A percentile compares a stretch with the other conserved stretches of the same genome.
Evolutionary conservation across 306 rosid genomes (phyloP).

Genomic region (Sphenostylis stenocarpa): DNA sequence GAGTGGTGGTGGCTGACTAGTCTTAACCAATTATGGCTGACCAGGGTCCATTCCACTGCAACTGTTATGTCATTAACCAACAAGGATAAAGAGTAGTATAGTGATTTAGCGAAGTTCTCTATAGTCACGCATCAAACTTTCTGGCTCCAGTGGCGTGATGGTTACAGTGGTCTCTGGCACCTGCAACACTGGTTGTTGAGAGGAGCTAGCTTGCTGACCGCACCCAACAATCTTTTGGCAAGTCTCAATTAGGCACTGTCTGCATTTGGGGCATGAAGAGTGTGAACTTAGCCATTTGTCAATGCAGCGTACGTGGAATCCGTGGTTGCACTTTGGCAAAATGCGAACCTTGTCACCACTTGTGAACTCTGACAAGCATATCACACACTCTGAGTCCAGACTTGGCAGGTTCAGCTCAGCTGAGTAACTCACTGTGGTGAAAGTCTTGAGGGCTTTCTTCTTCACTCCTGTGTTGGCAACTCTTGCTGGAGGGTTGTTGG

Average conservation of each 20-base stretch:
- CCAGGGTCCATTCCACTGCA: neutral
- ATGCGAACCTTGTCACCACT: conserved; percentile 66
- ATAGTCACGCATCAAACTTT: conserved; percentile 54
- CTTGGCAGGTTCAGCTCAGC: conserved; percentile 51
- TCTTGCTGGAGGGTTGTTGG: conserved; percentile 8
- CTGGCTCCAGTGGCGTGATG: conserved; percentile 61
- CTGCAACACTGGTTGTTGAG: conserved; percentile 30
- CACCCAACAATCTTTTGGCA: conserved; percentile 72
- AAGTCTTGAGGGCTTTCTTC: conserved; percentile 76
- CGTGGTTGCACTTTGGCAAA: conserved; percentile 85
- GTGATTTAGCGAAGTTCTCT: conserved; percentile 43
- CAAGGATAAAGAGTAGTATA: neutral
- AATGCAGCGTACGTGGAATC: conserved; percentile 81
- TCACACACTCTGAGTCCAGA: conserved; percentile 70
- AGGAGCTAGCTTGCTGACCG: conserved; percentile 40
- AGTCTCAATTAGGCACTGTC: conserved; percentile 76
- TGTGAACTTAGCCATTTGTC: conserved; percentile 89
- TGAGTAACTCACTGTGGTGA: conserved; percentile 58
- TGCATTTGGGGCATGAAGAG: conserved; percentile 90
- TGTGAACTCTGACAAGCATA: conserved; percentile 71
- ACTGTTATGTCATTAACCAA: neutral
- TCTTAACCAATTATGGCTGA: conserved; percentile 20
- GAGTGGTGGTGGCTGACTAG: conserved; percentile 10
- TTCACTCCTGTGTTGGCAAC: conserved; percentile 60
- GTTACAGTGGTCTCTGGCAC: conserved; percentile 45